Conservation (phyloP, 352 stramenopile genomes). For the Elongisporangium undulatum region DNA sequence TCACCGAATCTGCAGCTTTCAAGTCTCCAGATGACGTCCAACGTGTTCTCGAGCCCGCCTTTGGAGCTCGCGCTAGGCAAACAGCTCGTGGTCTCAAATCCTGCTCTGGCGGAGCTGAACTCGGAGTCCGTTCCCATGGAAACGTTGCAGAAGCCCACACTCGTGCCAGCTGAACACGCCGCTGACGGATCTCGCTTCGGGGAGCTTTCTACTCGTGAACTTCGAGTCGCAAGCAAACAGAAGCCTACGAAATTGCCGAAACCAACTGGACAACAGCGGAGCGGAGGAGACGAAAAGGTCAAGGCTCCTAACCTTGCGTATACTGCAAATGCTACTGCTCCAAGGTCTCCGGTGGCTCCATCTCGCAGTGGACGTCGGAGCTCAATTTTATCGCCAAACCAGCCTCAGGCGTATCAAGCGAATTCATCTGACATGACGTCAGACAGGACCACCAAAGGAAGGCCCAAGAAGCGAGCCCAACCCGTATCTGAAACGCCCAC, state of each 20-base stretch:
- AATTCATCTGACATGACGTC: not conserved
- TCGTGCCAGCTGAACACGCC: not conserved
- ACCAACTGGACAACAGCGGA: not conserved
- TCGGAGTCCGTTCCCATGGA: slow-evolving; percentile 56
- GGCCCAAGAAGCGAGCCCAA: not conserved
- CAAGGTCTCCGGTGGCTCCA: not conserved
- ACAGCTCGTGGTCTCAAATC: slow-evolving; percentile 26
- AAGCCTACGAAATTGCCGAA: not conserved
- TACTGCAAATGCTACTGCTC: not conserved
- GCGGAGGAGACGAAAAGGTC: not conserved
- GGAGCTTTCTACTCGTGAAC: not conserved
- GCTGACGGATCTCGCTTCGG: not conserved
- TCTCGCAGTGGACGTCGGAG: not conserved
- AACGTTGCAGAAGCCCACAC: slow-evolving; percentile 12
- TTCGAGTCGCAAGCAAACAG: not conserved
- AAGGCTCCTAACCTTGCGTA: not conserved
- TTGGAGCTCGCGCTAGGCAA: slow-evolving; percentile 8
- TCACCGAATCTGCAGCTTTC: slow-evolving; percentile 21
- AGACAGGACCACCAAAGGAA: not conserved
- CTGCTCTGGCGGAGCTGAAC: slow-evolving; percentile 60
- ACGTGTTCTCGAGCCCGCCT: slow-evolving; percentile 13
- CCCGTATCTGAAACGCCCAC: not conserved
- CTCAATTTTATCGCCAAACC: not conserved
- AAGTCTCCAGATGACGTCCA: slow-evolving; percentile 16
- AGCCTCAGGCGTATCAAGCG: not conserved